Percentiles rank a stretch among this genome's conserved stretches.
phyloP scores from a whole-genome alignment of 129 eudicot genomes.

The Deinandra increscens region DNA sequence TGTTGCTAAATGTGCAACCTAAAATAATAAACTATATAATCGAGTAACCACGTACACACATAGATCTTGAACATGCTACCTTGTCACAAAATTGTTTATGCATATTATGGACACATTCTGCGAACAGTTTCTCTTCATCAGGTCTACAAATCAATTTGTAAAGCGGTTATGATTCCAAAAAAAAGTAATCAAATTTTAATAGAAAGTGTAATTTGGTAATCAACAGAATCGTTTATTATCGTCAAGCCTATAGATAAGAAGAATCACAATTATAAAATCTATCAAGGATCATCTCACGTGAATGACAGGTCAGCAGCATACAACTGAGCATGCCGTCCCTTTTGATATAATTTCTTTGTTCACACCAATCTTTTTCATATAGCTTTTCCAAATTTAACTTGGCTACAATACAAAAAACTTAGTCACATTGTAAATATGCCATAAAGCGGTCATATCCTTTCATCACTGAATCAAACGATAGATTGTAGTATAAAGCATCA shows the following conservation, averaged over 20 bases:
- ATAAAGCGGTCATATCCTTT: no score
- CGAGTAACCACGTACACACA: conserved; percentile 53
- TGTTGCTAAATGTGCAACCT: conserved; percentile 1
- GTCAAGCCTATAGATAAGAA: neutral
- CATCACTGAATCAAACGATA: no score
- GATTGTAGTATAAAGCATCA: no score
- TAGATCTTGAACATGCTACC: conserved; percentile 87
- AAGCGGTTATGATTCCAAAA: conserved; percentile 1
- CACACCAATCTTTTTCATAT: conserved; percentile 75
- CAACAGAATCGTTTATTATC: neutral
- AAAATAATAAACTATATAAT: neutral
- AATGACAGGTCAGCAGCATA: conserved; percentile 70
- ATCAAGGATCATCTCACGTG: conserved; percentile 43
- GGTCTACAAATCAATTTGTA: conserved; percentile 39
- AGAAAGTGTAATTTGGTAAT: neutral
- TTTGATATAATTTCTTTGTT: conserved; percentile 76
- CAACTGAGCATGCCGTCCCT: conserved; percentile 74
- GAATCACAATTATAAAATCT: neutral
- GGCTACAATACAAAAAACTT: conserved; percentile 42
- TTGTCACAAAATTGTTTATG: conserved; percentile 74
- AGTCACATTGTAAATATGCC: neutral
- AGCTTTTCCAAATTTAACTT: conserved; percentile 64
- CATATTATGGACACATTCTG: conserved; percentile 52
- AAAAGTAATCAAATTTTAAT: neutral
- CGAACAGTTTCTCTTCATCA: no score